Conservation (phyloP, 2,329 filamentous ascomycete species). For the Pezicula carpinea region DNA sequence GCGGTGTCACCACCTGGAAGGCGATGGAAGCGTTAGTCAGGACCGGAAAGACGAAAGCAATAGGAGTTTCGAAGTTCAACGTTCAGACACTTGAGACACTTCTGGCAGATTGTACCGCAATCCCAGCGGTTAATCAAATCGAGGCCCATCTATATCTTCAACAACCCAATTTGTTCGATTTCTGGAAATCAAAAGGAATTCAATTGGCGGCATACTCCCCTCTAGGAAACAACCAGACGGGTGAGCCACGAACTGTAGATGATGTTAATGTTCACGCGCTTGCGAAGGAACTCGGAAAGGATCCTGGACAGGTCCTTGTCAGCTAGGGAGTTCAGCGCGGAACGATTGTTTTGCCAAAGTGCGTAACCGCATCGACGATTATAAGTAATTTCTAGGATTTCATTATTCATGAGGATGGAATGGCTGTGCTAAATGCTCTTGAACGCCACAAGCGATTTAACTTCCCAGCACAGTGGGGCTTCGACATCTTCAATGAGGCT, state of each 20-base stretch:
- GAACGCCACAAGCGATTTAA: slow-evolving; percentile 41
- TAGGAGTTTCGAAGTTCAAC: slow-evolving; percentile 48
- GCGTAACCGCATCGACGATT: slow-evolving; percentile 45
- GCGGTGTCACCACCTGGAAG: slow-evolving; percentile 25
- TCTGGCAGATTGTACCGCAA: slow-evolving; percentile 36
- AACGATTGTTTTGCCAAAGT: slow-evolving; percentile 49
- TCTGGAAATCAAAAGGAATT: slow-evolving; percentile 42
- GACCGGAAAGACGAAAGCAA: slow-evolving; percentile 35
- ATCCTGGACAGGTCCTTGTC: slow-evolving; percentile 39
- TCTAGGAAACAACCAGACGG: slow-evolving; percentile 32
- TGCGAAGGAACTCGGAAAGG: slow-evolving; percentile 49
- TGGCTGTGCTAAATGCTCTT: slow-evolving; percentile 33
- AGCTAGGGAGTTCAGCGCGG: slow-evolving; percentile 48
- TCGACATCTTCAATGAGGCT: slow-evolving; percentile 40
- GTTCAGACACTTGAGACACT: slow-evolving; percentile 36
- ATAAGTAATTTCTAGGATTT: slow-evolving; percentile 32
- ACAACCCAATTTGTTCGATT: slow-evolving; percentile 44
- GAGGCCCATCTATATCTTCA: slow-evolving; percentile 67
- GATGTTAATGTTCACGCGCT: slow-evolving; percentile 53
- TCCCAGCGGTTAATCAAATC: slow-evolving; percentile 45
- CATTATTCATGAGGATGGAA: slow-evolving; percentile 32
- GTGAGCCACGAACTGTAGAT: slow-evolving; percentile 45
- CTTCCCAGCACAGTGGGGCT: slow-evolving; percentile 37
- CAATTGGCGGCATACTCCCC: slow-evolving; percentile 43
- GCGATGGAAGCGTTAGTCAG: slow-evolving; percentile 35